Conservation (phyloP, 140 eudicot genomes). For the Oenanthe javanica region DNA sequence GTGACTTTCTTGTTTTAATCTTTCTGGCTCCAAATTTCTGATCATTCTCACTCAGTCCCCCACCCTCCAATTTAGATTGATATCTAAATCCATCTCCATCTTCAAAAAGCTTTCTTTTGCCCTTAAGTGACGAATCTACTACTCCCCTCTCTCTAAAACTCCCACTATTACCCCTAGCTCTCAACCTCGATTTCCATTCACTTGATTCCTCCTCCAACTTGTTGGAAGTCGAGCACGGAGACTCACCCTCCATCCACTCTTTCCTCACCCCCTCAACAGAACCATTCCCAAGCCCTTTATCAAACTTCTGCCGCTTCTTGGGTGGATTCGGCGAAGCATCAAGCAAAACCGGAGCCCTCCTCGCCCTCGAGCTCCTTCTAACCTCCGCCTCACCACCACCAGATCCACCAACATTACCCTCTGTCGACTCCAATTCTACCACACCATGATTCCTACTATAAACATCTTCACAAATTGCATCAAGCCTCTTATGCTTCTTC, state of each 20-base stretch:
- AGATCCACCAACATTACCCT: conserved; percentile 27
- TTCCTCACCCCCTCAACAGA: conserved; percentile 24
- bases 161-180: conserved; percentile 42
- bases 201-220: conserved; percentile 42
- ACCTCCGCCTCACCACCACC: conserved; percentile 36
- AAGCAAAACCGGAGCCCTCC: conserved; percentile 66
- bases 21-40: conserved; percentile 31
- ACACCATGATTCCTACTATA: conserved; percentile 48
- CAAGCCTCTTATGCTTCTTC: conserved; percentile 78
- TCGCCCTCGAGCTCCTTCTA: conserved; percentile 71
- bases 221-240: conserved; percentile 22
- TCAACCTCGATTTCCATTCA: conserved; percentile 71
- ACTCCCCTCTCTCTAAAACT: conserved; percentile 21
- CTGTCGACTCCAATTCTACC: conserved; percentile 29
- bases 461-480: conserved; percentile 59
- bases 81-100: conserved; percentile 32
- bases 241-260: conserved; percentile 29
- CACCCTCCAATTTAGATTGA: conserved; percentile 21
- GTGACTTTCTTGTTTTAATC: conserved; percentile 27
- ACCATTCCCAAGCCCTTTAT: conserved; percentile 18
- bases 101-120: conserved; percentile 64
- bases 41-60: conserved; percentile 23
- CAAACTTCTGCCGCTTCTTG: conserved; percentile 52
- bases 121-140: conserved; percentile 33
- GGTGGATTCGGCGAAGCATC: conserved; percentile 79